phyloP scores from a whole-genome alignment of 1,284 basidiomycete species.

The Chalciporus sp. region DNA sequence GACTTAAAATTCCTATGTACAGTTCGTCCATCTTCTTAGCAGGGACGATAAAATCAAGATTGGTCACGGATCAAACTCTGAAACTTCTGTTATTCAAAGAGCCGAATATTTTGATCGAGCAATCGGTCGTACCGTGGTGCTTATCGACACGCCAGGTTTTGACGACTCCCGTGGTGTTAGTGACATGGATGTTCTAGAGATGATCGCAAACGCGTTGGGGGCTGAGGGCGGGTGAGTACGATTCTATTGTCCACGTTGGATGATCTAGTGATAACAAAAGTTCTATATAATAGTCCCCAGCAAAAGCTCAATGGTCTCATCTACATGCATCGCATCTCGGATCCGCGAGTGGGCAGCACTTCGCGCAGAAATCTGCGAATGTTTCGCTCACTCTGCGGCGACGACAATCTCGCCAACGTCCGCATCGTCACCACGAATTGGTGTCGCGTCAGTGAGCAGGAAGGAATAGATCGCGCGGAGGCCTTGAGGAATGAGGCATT shows the following conservation, averaged over 20 bases:
- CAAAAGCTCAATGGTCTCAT: conserved; percentile 39
- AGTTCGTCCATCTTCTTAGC: conserved; percentile 10
- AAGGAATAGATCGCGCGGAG: too few relatives aligned
- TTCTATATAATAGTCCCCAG: too few relatives aligned
- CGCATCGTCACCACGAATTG: conserved; percentile 43
- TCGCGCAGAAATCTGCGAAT: conserved; percentile 43
- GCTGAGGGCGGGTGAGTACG: conserved; percentile 37
- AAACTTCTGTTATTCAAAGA: too few relatives aligned
- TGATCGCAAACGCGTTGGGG: conserved; percentile 34
- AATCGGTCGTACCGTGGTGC: conserved; percentile 18
- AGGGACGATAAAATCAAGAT: conserved; percentile 3
- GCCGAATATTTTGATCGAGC: too few relatives aligned
- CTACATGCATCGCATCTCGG: conserved; percentile 49
- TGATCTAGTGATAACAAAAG: neutral
- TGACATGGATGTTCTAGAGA: conserved; percentile 29
- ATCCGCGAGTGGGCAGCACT: conserved; percentile 44
- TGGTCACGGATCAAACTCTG: conserved; percentile 6
- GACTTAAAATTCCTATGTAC: too few relatives aligned
- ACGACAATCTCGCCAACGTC: conserved; percentile 41
- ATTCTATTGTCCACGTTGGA: neutral
- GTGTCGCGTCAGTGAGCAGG: too few relatives aligned
- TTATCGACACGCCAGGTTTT: conserved; percentile 35
- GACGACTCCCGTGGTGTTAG: conserved; percentile 27
- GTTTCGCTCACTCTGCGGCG: conserved; percentile 47
- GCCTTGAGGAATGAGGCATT: too few relatives aligned